Percentiles rank a stretch among this genome's conserved stretches.
Conservation (phyloP, 2,329 filamentous ascomycete species). For the Diaporthe sp. region DNA sequence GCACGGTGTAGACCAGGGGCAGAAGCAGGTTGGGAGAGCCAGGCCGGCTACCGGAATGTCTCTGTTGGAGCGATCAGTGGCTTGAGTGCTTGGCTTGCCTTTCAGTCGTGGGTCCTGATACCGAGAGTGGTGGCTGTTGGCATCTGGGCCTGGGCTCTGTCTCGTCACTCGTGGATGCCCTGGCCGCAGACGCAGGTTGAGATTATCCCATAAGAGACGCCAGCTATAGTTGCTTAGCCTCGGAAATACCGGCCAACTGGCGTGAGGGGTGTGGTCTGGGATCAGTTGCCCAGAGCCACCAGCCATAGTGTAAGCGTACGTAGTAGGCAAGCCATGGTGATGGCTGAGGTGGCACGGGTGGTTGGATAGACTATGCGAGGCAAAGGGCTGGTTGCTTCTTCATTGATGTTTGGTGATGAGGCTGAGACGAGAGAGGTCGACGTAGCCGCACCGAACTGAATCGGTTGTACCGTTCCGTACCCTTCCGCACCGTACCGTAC, state of each 20-base stretch:
- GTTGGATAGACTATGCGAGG: constrained; percentile 3
- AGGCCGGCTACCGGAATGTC: constrained; percentile 27
- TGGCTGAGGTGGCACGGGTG: background rate
- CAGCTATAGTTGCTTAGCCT: constrained; percentile 31
- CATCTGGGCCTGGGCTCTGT: constrained; percentile 12
- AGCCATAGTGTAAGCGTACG: background rate
- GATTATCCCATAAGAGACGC: constrained; percentile 26
- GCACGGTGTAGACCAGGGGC: constrained; percentile 28
- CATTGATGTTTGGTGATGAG: background rate
- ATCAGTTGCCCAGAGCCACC: constrained; percentile 11
- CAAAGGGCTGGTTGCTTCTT: constrained; percentile 14
- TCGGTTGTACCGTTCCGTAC: background rate
- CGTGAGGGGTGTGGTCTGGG: background rate
- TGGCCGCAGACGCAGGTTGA: constrained; percentile 23
- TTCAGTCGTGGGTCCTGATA: constrained; percentile 15
- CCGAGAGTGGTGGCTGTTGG: constrained; percentile 27
- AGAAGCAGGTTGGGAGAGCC: constrained; percentile 7
- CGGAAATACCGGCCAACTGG: constrained; percentile 27
- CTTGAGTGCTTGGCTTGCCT: constrained; percentile 11
- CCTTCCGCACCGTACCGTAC: background rate
- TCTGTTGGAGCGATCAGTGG: constrained; percentile 17
- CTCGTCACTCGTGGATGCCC: constrained; percentile 25
- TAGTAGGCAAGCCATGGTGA: background rate
- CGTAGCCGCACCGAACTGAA: background rate
- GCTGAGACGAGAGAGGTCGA: background rate